A percentile compares a stretch with the other conserved stretches of the same genome.
Conservation (phyloP, 1,284 basidiomycete genomes). For the Ceratobasidium sp. region DNA sequence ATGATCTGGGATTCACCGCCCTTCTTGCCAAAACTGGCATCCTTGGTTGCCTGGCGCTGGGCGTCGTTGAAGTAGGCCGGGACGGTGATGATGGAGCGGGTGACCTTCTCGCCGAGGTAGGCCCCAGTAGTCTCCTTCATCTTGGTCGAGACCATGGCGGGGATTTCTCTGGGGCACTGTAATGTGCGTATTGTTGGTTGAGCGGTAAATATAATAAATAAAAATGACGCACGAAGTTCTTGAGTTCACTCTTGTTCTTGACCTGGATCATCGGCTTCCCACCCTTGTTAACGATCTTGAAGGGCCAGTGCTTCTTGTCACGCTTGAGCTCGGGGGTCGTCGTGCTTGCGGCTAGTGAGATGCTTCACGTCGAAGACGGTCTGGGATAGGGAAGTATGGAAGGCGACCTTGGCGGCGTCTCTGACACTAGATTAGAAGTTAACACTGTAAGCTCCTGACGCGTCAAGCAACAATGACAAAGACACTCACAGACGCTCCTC, state of each 20-base stretch:
- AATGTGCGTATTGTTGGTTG: conserved; percentile 29
- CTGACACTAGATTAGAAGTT: conserved; percentile 62
- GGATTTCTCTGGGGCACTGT: conserved; percentile 87
- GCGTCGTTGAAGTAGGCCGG: conserved; percentile 90
- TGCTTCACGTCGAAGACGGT: conserved; percentile 88
- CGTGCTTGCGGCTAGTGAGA: conserved; percentile 83
- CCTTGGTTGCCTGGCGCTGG: conserved; percentile 94
- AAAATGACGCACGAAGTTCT: conserved; percentile 78
- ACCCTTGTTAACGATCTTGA: conserved; percentile 80
- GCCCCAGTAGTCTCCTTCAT: conserved; percentile 87
- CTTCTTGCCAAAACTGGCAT: conserved; percentile 72
- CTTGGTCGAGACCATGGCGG: conserved; percentile 94
- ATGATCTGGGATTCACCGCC: too few relatives aligned
- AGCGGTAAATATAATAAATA: conserved; percentile 8
- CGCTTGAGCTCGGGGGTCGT: conserved; percentile 64
- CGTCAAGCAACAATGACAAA: background rate
- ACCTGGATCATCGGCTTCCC: conserved; percentile 91
- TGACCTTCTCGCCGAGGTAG: too few relatives aligned
- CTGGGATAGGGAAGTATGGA: conserved; percentile 89
- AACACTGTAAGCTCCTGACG: background rate
- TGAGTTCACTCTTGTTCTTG: conserved; percentile 85
- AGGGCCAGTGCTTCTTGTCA: conserved; percentile 91
- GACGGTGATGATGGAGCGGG: conserved; percentile 53
- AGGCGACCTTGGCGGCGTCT: conserved; percentile 90
- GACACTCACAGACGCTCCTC: conserved; percentile 86